Percentiles rank a stretch among this genome's conserved stretches.
Conservation (phyloP, 257 asterid species). For the Nicotiana obtusifolia region DNA sequence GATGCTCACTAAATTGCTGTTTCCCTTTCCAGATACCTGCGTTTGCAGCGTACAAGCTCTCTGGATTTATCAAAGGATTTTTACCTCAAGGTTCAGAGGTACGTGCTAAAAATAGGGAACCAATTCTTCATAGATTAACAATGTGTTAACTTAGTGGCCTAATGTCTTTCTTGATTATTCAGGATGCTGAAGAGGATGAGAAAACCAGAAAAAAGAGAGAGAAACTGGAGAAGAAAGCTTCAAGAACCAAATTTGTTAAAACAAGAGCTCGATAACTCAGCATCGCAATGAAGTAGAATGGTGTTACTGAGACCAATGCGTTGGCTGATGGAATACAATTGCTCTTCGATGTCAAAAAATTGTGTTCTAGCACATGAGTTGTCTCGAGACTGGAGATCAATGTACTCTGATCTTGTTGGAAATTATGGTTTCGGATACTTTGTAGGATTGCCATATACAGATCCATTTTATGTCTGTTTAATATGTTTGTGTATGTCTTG, state of each 20-base stretch:
- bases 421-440: background rate
- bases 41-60: slow-evolving; percentile 77
- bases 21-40: slow-evolving; percentile 65
- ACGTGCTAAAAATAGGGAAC: background rate
- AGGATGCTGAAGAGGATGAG: slow-evolving; percentile 90
- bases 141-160: background rate
- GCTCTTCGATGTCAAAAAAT: background rate
- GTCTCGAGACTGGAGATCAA: background rate
- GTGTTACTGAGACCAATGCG: background rate
- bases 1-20: background rate
- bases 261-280: slow-evolving; percentile 47
- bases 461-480: background rate
- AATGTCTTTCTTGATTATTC: slow-evolving; percentile 14
- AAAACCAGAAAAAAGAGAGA: slow-evolving; percentile 83
- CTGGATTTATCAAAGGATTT: slow-evolving; percentile 73
- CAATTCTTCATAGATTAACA: background rate
- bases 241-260: slow-evolving; percentile 70
- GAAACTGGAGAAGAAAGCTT: slow-evolving; percentile 88
- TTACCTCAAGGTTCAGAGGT: slow-evolving; percentile 75
- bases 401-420: background rate
- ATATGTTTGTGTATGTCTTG: background rate
- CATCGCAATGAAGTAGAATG: background rate
- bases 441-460: background rate
- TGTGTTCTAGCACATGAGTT: background rate
- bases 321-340: background rate